Evolutionary conservation across 441 rosid genomes (phyloP), one percentile per base, ranked within the genome.

Genomic region (Cnidoscolus chayamansa): DNA sequence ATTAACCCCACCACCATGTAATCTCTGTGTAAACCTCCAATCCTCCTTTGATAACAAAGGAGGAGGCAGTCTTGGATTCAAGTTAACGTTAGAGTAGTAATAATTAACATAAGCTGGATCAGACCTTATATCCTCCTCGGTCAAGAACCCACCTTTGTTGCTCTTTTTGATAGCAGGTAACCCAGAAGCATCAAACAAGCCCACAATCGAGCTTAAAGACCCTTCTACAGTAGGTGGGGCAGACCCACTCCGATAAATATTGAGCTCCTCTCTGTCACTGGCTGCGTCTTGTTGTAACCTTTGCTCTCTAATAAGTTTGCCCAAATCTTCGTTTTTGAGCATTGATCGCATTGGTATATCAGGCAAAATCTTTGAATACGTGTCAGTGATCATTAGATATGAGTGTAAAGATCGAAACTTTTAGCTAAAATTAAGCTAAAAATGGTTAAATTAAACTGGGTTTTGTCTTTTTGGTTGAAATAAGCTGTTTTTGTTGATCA

Each of bases 171-270:
- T 57, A 73, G 71, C 80, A 48, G 68, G 48, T 35, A 70, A 20
- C 65, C 68, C 82, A 63, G 75, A 17, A 45, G 58, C 78, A 61
- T 76, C 86, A 75, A 87, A 80, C 72, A 87, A 69, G 1, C 90
- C 92, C 64, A 87, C 92, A 64, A 86, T 82, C 6, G 94, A 85
- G 77, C 56, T 84, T 69, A 84, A 69, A 47, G 95, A 82, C 54
- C 95, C 95, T 72, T 89, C 92, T 30, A 89, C 89, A 0, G 92
- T 86, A 47, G 95, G 95, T 0, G 95, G 95, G 17, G 95, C 92
- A 15, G 95, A 89, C 66, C 92, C 95, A 81, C 90, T 88, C 73
- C 95, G 65, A 63, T 77, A 84, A 71, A 86, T 81, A 63, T 77
- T 83, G 68, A 83, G 86, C 51, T 87, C 91, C 51, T 87, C 91